phyloP scores from a whole-genome alignment of 2,329 filamentous ascomycete genomes.

The Rasamsonia emersonii region DNA sequence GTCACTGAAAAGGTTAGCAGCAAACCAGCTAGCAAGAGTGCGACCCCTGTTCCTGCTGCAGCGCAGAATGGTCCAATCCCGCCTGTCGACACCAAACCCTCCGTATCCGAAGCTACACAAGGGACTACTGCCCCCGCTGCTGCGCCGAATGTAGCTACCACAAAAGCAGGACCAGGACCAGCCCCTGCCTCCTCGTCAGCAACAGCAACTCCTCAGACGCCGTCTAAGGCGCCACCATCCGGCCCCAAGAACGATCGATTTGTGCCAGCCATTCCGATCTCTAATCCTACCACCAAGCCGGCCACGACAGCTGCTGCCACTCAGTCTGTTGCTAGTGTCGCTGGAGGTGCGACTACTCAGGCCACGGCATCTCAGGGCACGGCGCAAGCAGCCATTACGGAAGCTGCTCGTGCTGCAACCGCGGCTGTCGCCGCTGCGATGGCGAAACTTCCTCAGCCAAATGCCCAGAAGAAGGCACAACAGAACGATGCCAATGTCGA shows the following conservation, averaged over 20 bases:
- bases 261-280: slow-evolving; percentile 39
- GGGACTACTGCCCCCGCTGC: slow-evolving; percentile 12
- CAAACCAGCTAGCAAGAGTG: slow-evolving; percentile 27
- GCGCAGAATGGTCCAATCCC: slow-evolving; percentile 26
- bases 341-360: slow-evolving; percentile 17
- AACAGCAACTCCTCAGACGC: slow-evolving; percentile 13
- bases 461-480: slow-evolving; percentile 24
- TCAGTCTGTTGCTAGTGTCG: slow-evolving; percentile 17
- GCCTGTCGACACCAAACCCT: slow-evolving; percentile 31
- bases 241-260: slow-evolving; percentile 35
- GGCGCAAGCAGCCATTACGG: slow-evolving; percentile 33
- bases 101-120: slow-evolving; percentile 28
- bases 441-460: slow-evolving; percentile 40
- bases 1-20: slow-evolving; percentile 28
- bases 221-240: slow-evolving; percentile 16
- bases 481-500: slow-evolving; percentile 30
- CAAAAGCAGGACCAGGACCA: slow-evolving; percentile 10
- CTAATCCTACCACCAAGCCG: slow-evolving; percentile 25
- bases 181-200: slow-evolving; percentile 14
- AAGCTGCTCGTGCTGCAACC: slow-evolving; percentile 41
- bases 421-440: slow-evolving; percentile 44
- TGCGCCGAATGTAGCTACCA: slow-evolving; percentile 7
- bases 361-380: slow-evolving; percentile 22
- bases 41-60: slow-evolving; percentile 23
- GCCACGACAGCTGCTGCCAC: slow-evolving; percentile 21